Conservation (phyloP, 495 filamentous ascomycete species). For the Xylaria bambusicola region DNA sequence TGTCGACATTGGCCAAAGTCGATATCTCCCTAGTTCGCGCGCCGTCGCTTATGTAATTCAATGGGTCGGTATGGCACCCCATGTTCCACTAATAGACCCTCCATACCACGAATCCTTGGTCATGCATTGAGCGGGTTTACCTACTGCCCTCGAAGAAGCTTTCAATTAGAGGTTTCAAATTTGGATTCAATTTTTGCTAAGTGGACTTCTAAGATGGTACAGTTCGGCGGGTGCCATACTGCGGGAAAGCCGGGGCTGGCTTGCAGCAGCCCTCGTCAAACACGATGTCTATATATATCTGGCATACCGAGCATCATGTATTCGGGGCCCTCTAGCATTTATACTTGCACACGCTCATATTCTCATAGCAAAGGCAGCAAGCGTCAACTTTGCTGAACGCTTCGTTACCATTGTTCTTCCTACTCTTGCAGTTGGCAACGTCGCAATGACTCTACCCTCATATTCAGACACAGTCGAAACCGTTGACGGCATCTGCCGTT, state of each 20-base stretch:
- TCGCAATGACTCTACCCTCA: neutral
- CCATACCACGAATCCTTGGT: neutral
- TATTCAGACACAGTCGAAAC: neutral
- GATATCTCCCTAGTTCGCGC: no score
- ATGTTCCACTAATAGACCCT: slow-evolving; percentile 10
- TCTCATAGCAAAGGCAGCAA: neutral
- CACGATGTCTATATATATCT: slow-evolving; percentile 8
- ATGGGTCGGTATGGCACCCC: slow-evolving; percentile 8
- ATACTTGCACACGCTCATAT: neutral
- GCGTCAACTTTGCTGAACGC: neutral
- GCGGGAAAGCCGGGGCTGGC: neutral
- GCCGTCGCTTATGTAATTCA: neutral
- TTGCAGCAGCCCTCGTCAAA: neutral
- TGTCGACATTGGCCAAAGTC: no score
- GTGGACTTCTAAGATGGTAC: neutral
- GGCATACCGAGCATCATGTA: neutral
- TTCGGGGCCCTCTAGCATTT: neutral
- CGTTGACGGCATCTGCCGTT: slow-evolving; percentile 21
- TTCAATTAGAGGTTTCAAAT: neutral
- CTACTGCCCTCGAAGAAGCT: neutral
- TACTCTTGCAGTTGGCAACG: neutral
- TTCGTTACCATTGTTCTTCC: neutral
- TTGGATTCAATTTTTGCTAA: no score
- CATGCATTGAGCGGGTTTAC: neutral
- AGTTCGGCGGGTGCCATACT: neutral